Percentiles rank a stretch among this genome's conserved stretches.
phyloP scores from a whole-genome alignment of 1,139 yeast species.

The Geotrichum cucujoidarum region DNA sequence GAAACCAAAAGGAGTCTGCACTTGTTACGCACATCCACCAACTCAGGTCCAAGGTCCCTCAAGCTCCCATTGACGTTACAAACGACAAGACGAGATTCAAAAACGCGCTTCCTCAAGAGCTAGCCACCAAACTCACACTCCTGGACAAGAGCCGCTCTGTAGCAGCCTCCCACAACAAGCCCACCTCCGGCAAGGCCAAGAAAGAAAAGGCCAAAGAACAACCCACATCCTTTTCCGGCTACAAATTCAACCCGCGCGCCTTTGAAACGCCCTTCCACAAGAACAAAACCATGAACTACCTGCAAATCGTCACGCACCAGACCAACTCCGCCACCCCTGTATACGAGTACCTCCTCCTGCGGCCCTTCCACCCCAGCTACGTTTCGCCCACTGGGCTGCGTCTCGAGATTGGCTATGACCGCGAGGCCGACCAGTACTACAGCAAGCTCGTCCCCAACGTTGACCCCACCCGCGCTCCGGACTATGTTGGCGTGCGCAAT shows the following conservation, averaged over 20 bases:
- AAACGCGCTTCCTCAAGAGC: background rate
- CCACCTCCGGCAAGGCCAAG: background rate
- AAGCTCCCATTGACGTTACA: conserved; percentile 4
- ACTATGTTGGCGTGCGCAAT: conserved; percentile 8
- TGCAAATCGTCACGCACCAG: conserved; percentile 14
- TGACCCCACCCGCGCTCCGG: conserved; percentile 2
- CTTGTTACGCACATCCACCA: background rate
- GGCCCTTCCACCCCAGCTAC: conserved; percentile 7
- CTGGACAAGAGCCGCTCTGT: background rate
- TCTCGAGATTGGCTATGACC: conserved; percentile 6
- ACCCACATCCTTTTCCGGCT: background rate
- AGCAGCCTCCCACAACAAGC: too few species aligned
- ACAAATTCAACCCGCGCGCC: conserved; percentile 8
- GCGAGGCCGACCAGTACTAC: background rate
- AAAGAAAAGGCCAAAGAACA: background rate
- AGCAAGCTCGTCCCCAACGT: background rate
- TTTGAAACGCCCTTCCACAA: conserved; percentile 9
- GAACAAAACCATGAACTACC: conserved; percentile 4
- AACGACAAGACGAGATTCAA: background rate
- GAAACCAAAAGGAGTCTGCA: background rate
- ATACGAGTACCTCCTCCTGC: conserved; percentile 7
- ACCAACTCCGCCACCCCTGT: background rate
- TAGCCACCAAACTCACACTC: background rate
- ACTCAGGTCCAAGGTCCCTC: background rate
- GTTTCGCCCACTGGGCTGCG: conserved; percentile 7